Conservation (phyloP, 257 asterid species). For the Solanum virginianum region DNA sequence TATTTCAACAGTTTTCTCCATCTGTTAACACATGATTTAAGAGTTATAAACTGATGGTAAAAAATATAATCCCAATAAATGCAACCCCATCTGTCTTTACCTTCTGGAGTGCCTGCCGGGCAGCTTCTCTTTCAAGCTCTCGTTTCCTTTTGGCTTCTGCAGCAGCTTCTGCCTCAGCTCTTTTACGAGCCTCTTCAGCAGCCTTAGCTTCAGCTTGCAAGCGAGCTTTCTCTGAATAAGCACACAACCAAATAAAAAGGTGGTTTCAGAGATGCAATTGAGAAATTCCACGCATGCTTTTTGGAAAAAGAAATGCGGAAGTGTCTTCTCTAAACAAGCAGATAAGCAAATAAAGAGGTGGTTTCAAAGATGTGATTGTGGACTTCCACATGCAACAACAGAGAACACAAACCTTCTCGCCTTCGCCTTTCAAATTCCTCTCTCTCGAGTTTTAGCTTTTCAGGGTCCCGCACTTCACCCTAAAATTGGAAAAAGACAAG, state of each 20-base stretch:
- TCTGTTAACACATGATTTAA: conserved; percentile 16
- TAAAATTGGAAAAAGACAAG: neutral
- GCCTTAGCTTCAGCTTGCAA: conserved; percentile 88
- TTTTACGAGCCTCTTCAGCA: conserved; percentile 80
- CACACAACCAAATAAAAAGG: neutral
- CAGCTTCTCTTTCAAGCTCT: conserved; percentile 79
- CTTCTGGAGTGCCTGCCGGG: conserved; percentile 57
- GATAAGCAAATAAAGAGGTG: neutral
- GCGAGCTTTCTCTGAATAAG: conserved; percentile 67
- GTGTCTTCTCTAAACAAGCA: conserved; percentile 48
- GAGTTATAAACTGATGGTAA: neutral
- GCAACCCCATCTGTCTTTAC: neutral
- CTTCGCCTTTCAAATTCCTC: conserved; percentile 78
- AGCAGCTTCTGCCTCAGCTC: conserved; percentile 74
- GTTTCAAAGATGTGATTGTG: neutral
- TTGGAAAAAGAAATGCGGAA: neutral
- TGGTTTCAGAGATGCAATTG: neutral
- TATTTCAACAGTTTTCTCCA: conserved; percentile 86
- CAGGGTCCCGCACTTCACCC: conserved; percentile 69
- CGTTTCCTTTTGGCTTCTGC: conserved; percentile 60
- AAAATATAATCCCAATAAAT: neutral
- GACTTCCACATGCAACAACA: neutral
- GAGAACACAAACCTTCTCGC: conserved; percentile 39
- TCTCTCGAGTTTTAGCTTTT: conserved; percentile 61
- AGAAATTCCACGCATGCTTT: neutral